Evolutionary conservation across 345 rosid species (phyloP).

Genomic region (Alliaria petiolata): DNA sequence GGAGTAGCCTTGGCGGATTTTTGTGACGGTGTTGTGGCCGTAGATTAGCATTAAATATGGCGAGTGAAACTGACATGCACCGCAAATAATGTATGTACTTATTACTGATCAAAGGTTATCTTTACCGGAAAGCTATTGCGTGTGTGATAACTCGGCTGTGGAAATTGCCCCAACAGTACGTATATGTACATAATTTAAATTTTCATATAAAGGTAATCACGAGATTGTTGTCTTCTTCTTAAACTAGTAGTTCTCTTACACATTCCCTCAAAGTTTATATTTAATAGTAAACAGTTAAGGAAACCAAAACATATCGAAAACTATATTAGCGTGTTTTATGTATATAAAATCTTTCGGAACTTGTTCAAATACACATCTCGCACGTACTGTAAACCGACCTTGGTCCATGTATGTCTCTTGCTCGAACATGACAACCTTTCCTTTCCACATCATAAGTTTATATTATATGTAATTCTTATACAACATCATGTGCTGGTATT

Average conservation of each 20-base stretch:
- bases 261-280: neutral
- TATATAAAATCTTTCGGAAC: neutral
- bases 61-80: neutral
- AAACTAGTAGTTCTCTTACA: neutral
- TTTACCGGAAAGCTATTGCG: neutral
- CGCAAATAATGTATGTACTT: neutral
- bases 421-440: conserved; percentile 9
- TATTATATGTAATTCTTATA: neutral
- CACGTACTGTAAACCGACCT: conserved; percentile 5
- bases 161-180: neutral
- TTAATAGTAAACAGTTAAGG: neutral
- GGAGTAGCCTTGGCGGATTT: neutral
- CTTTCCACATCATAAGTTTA: conserved; percentile 18
- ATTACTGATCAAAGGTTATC: neutral
- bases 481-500: conserved; percentile 1
- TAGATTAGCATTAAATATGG: neutral
- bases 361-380: conserved; percentile 1
- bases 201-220: neutral
- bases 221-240: neutral
- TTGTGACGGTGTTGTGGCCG: neutral
- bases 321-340: neutral
- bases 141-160: neutral
- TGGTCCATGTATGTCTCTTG: conserved; percentile 22
- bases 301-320: neutral
- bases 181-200: neutral